phyloP scores from a whole-genome alignment of 345 rosid genomes.

The Eucalyptus globulus region DNA sequence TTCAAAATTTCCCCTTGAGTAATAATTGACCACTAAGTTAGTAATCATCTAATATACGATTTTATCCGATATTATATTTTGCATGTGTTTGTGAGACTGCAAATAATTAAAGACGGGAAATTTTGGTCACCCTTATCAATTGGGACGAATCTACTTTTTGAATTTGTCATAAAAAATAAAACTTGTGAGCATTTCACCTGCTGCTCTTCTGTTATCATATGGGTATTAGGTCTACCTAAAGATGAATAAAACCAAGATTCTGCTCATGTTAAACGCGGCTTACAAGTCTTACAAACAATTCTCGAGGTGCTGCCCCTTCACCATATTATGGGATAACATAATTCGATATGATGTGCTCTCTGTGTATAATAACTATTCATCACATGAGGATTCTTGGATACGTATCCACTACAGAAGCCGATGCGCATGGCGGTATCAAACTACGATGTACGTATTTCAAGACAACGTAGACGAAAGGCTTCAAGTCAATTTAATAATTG shows the following conservation, averaged over 20 bases:
- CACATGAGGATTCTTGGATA: background rate
- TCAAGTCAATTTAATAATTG: background rate
- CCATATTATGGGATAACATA: background rate
- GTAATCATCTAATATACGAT: fast-evolving
- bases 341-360: background rate
- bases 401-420: background rate
- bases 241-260: background rate
- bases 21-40: background rate
- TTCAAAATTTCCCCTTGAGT: background rate
- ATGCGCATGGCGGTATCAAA: background rate
- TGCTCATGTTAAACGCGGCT: background rate
- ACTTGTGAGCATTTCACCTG: background rate
- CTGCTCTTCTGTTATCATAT: background rate
- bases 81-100: background rate
- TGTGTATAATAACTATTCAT: background rate
- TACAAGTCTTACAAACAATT: background rate
- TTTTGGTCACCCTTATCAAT: background rate
- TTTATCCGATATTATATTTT: background rate
- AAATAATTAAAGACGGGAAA: background rate
- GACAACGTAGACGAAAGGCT: background rate
- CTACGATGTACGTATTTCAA: background rate
- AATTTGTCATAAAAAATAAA: background rate
- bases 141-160: background rate
- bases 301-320: background rate
- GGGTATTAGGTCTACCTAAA: background rate